These are phyloP conservation scores for Aspergillus fumigatiaffinis DNA, from an alignment of 2,329 filamentous ascomycete genomes.

Conservation along the genomic window DNA sequence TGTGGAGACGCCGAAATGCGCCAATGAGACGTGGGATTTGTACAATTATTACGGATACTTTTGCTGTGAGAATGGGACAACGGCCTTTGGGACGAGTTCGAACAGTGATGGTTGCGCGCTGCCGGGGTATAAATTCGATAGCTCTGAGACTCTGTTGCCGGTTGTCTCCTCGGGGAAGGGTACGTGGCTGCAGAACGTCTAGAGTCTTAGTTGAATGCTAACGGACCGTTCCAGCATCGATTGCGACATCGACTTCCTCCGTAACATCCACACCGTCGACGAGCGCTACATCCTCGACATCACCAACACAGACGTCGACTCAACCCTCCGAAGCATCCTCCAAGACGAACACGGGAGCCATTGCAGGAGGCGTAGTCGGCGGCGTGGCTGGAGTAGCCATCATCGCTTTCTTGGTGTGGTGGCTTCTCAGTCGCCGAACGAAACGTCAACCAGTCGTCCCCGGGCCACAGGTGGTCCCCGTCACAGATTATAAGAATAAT, in stretches of 20 bases:
- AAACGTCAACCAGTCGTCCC: not conserved
- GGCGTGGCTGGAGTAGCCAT: conserved; percentile 9
- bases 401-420: conserved; percentile 1
- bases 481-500: not conserved
- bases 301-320: not conserved
- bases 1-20: not conserved
- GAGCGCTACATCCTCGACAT: not conserved
- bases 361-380: conserved; percentile 11
- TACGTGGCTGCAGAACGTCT: not conserved
- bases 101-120: not conserved
- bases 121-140: not conserved
- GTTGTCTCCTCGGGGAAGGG: not conserved
- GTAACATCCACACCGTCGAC: not conserved
- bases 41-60: not conserved
- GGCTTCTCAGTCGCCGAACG: not conserved
- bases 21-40: not conserved
- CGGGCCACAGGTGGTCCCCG: not conserved
- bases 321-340: not conserved
- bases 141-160: not conserved
- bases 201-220: not conserved
- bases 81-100: not conserved
- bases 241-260: not conserved
- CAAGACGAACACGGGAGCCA: conserved; percentile 4
- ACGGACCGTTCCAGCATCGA: not conserved
- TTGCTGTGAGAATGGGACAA: not conserved